Percentiles rank a stretch among this genome's conserved stretches.
Evolutionary conservation across 2,329 filamentous ascomycete genomes (phyloP).

Genomic region (Aureobasidium sp.): DNA sequence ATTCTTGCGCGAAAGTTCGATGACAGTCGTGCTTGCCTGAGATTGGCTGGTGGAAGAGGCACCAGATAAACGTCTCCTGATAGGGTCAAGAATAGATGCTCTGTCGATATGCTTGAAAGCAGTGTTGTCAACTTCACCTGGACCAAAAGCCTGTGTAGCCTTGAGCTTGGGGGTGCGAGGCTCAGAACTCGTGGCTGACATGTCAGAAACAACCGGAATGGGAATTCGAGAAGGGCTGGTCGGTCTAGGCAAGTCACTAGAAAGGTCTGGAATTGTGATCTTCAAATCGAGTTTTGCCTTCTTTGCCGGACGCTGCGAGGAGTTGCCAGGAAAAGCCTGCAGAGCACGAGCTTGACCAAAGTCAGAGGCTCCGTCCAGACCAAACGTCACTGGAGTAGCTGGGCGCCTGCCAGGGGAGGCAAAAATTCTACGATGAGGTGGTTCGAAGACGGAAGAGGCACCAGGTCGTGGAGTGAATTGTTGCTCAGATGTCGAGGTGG

Average conservation of each 20-base stretch:
- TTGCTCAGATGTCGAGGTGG: not conserved
- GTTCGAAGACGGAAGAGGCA: not conserved
- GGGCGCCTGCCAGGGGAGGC: not conserved
- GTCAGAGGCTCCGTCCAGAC: conserved; percentile 1
- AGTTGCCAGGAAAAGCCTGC: not conserved
- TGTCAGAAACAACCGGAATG: not conserved
- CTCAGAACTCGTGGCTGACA: not conserved
- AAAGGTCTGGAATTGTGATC: conserved; percentile 5
- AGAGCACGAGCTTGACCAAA: not conserved
- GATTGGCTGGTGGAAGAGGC: not conserved
- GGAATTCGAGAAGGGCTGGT: conserved; percentile 7
- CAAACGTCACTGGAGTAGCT: not conserved
- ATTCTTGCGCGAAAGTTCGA: not conserved
- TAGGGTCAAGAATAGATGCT: conserved; percentile 11
- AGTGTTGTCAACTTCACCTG: not conserved
- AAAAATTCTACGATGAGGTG: not conserved
- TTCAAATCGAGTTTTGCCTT: not conserved
- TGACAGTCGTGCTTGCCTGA: not conserved
- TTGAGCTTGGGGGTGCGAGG: not conserved
- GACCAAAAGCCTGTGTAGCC: not conserved
- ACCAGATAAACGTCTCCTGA: conserved; percentile 10
- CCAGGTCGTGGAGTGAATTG: not conserved
- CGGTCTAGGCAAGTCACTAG: not conserved
- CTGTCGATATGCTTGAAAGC: not conserved
- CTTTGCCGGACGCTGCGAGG: not conserved